Evolutionary conservation across 495 filamentous ascomycete species (phyloP), one percentile per base, ranked within the genome.

Genomic region (Baudoinia panamericana): DNA sequence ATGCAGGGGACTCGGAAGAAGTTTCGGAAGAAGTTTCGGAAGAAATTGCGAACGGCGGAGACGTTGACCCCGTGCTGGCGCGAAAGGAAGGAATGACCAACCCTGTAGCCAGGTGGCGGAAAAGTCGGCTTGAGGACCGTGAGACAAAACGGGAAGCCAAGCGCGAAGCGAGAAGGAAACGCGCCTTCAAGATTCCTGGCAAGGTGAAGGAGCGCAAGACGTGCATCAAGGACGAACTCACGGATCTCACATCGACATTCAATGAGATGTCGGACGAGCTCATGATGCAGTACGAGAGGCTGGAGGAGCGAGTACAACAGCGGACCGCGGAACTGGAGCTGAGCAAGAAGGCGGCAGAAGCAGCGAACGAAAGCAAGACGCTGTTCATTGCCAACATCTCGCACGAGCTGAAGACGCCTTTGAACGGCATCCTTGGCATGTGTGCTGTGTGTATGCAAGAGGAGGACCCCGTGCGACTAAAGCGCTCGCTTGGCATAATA

Each of bases 361-460:
- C 82, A 11, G 87, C 87, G 6, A 93, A 93, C 51, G 82, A 93
- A 58, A 90, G 83, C 64, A 93, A 95, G 62, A 93, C 87, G 5
- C 60, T 93, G 18, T 95, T 95, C 59, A 88, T 95, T 46, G 87
- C 87, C 21, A 95, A 95, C 50, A 93, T 95, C 20, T 92, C 84
- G 3, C 87, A 95, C 54, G 87, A 93, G 56, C 67, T 95, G 11
- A 86, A 92, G 56, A 94, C 87, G 1, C 87, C 87, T 0, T 60
- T 94, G 17, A 95, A 95, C 53, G 87, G 84, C 2, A 94, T 95
- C 48, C 63, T 95, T 22, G 87, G 87, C 35, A 93, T 93, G 84
- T 83, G 76, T 48, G 81, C 85, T 0, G 80, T 90, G 1, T 90
- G 81, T 54, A 85, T 93, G 82, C 78, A 82, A 39, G 86, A 93